Evolutionary conservation across 768 basidiomycete species (phyloP).

Genomic region (Leccinum incarnatum): DNA sequence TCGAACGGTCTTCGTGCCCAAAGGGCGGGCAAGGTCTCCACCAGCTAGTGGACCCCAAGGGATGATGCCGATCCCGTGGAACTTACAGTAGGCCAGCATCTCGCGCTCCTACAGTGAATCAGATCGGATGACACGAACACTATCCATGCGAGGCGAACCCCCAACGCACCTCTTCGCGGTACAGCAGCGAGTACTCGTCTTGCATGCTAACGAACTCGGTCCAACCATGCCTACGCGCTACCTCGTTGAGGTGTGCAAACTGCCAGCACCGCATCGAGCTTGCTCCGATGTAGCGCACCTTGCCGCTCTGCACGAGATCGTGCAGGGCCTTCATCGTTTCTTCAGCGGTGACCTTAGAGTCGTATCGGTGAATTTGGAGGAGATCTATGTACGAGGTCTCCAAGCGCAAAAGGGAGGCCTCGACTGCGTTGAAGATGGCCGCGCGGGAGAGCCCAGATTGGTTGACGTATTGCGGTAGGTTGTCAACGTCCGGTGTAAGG

Average conservation of each 20-base stretch:
- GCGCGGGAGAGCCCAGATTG: conserved; percentile 35
- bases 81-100: conserved; percentile 44
- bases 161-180: conserved; percentile 17
- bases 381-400: conserved; percentile 38
- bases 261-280: too few relatives aligned
- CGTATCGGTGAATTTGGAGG: conserved; percentile 47
- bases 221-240: too few relatives aligned
- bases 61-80: conserved; percentile 50
- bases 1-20: conserved; percentile 28
- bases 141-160: too few relatives aligned
- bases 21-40: conserved; percentile 40
- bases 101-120: conserved; percentile 37
- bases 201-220: too few relatives aligned
- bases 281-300: too few relatives aligned
- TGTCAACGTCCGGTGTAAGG: neutral
- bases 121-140: too few relatives aligned
- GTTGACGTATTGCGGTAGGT: conserved; percentile 26
- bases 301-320: too few relatives aligned
- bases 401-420: conserved; percentile 37
- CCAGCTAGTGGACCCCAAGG: conserved; percentile 45
- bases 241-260: too few relatives aligned
- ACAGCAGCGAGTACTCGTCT: too few relatives aligned
- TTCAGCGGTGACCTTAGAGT: conserved; percentile 33
- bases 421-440: conserved; percentile 38
- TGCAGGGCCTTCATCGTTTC: conserved; percentile 20